A percentile compares a stretch with the other conserved stretches of the same genome.
These are phyloP conservation scores for Rhizopogon rudus DNA, from an alignment of 768 basidiomycete species.

Conservation along the genomic window DNA sequence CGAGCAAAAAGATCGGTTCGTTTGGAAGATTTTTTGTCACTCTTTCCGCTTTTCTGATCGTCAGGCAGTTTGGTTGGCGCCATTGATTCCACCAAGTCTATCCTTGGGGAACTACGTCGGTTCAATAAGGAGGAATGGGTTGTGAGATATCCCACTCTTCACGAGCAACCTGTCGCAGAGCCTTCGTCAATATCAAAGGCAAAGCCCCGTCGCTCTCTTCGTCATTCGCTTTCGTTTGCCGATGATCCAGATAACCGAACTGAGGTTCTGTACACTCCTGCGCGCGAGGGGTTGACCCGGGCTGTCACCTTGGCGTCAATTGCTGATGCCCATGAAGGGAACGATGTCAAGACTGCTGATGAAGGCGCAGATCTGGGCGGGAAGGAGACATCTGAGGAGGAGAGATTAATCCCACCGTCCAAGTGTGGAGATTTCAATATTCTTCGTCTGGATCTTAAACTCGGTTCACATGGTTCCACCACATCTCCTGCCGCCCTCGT, in stretches of 20 bases:
- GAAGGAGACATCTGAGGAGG: conserved; percentile 24
- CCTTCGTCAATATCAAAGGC: conserved; percentile 24
- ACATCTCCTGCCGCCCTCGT: conserved; percentile 70
- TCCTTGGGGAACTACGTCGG: conserved; percentile 63
- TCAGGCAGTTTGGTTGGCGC: conserved; percentile 62
- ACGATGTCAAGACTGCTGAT: conserved; percentile 13
- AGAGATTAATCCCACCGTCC: conserved; percentile 35
- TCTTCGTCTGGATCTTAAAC: conserved; percentile 88
- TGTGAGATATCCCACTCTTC: conserved; percentile 80
- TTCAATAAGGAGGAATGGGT: conserved; percentile 90
- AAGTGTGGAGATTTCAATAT: conserved; percentile 71
- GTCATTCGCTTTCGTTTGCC: conserved; percentile 77
- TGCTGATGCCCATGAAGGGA: conserved; percentile 38
- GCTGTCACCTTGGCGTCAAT: conserved; percentile 57
- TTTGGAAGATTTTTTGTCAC: background rate
- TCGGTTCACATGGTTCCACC: conserved; percentile 67
- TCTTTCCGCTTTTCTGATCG: background rate
- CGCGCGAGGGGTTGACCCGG: conserved; percentile 44
- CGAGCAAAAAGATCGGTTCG: conserved; percentile 71
- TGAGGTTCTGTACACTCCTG: conserved; percentile 56
- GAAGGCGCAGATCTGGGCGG: conserved; percentile 16
- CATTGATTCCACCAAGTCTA: conserved; percentile 64
- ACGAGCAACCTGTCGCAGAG: conserved; percentile 34
- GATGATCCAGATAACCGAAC: conserved; percentile 71
- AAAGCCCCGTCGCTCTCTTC: conserved; percentile 36